A percentile compares a stretch with the other conserved stretches of the same genome.
Evolutionary conservation across 495 filamentous ascomycete genomes (phyloP).

Genomic region (Penicillium silybi): DNA sequence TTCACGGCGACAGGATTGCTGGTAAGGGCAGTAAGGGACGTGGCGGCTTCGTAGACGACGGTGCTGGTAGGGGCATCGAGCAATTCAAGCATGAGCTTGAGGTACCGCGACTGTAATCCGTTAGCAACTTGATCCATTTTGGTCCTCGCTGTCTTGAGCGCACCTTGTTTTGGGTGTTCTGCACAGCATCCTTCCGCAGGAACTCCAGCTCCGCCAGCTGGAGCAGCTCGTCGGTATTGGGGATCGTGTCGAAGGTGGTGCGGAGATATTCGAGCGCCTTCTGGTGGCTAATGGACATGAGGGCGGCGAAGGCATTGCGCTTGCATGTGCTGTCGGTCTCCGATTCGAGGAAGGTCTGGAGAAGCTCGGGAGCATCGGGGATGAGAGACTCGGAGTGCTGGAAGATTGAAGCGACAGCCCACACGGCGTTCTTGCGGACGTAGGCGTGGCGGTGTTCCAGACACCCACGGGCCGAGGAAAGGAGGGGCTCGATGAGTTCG

Average conservation of each 20-base stretch:
- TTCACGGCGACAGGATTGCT: conserved; percentile 98
- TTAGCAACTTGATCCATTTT: conserved; percentile 19
- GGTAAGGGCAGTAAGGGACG: conserved; percentile 88
- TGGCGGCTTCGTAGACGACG: conserved; percentile 98
- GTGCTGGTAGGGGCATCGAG: conserved; percentile 90
- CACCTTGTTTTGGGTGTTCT: conserved; percentile 92
- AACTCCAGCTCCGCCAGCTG: conserved; percentile 95
- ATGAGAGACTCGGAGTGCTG: conserved; percentile 88
- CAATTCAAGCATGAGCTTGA: conserved; percentile 94
- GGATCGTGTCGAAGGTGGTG: conserved; percentile 88
- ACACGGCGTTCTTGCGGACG: conserved; percentile 96
- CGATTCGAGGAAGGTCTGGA: conserved; percentile 81
- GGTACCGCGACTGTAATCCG: conserved; percentile 66
- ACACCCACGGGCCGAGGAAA: conserved; percentile 86
- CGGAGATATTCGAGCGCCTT: conserved; percentile 87
- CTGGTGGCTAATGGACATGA: conserved; percentile 87
- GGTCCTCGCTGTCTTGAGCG: background rate
- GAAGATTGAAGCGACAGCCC: conserved; percentile 89
- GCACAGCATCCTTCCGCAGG: conserved; percentile 93
- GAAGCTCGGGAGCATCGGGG: conserved; percentile 90
- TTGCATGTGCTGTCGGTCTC: conserved; percentile 97
- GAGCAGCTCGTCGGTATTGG: conserved; percentile 88
- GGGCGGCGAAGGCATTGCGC: conserved; percentile 92
- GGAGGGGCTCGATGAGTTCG: conserved; percentile 92
- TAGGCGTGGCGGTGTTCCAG: conserved; percentile 96